Evolutionary conservation across 257 asterid species (phyloP), one percentile per base, ranked within the genome.

Genomic region (Nicotiana sylvestris): DNA sequence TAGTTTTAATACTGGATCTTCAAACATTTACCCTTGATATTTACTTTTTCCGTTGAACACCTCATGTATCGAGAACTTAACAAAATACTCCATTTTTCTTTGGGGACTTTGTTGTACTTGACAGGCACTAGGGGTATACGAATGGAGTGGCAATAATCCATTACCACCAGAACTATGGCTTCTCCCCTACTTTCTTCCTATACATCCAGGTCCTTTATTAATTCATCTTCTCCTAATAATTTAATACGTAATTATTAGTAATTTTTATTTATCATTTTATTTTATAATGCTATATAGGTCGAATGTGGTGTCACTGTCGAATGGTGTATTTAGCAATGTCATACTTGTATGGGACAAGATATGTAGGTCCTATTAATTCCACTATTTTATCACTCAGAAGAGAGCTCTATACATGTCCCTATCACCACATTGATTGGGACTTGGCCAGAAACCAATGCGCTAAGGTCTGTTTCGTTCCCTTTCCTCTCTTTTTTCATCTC

Each of bases 111-210:
- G 13, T 12, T 46, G 37, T 82, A 43, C 49, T 43, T 43, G 27
- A 55, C 74, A 93, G 97, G 89, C 87, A 32, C 94, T 94, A 60
- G 98, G 98, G 16, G 93, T 87, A 78, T 92, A 89, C 60, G 94
- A 92, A 15, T 94, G 97, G 97, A 87, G 81, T 1, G 98, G 97
- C 64, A 91, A 90, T 72, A 93, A 92, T 84, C 97, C 97, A 66
- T 77, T 92, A 21, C 98, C 89, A 9, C 97, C 98, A 1, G 98
- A 94, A 85, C n/a, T 92, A 9, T 94, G 97, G 98, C 92, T 92
- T 82, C 89, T 94, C 51, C 97, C 97, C 3, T 88, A 89, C 84
- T 62, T 83, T 84, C 79, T 91, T 43, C 97, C 98, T 1, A 66
- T 91, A n/a, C 98, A 94, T 65, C 97, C 98, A 91, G 97, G 97